A percentile compares a stretch with the other conserved stretches of the same genome.
Evolutionary conservation across 192 early-diverging fungal species (phyloP).

Genomic region (Pilaira anomala): DNA sequence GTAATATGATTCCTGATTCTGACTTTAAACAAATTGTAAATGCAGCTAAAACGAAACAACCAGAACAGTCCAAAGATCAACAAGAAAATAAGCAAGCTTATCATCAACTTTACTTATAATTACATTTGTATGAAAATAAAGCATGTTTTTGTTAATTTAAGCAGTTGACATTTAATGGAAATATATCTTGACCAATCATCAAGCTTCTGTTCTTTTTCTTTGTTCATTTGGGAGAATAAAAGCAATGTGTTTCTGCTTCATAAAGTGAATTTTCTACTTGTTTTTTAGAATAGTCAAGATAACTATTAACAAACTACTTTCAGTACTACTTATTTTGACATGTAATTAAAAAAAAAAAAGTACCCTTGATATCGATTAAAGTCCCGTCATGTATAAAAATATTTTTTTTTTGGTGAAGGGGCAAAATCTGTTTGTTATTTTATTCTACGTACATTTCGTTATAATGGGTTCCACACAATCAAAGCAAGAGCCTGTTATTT

Average conservation of each 20-base stretch:
- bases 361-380: not conserved
- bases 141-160: too few relatives aligned
- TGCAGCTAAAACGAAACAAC: not conserved
- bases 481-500: conserved; percentile 21
- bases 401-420: not conserved
- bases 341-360: too few relatives aligned
- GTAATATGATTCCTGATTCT: conserved; percentile 6
- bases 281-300: too few relatives aligned
- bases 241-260: too few relatives aligned
- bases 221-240: not conserved
- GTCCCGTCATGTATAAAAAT: not conserved
- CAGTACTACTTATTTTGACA: too few relatives aligned
- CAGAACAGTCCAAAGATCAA: conserved; percentile 12
- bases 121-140: too few relatives aligned
- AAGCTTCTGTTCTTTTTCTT: too few relatives aligned
- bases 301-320: too few relatives aligned
- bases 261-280: too few relatives aligned
- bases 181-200: too few relatives aligned
- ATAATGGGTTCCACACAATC: conserved; percentile 29
- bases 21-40: not conserved
- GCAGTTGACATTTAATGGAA: too few relatives aligned
- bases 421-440: not conserved
- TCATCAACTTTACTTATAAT: conserved; percentile 4
- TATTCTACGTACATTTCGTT: not conserved
- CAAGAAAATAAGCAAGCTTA: conserved; percentile 19